phyloP scores from a whole-genome alignment of 352 stramenopile genomes.

The Globisporangium parvum region DNA sequence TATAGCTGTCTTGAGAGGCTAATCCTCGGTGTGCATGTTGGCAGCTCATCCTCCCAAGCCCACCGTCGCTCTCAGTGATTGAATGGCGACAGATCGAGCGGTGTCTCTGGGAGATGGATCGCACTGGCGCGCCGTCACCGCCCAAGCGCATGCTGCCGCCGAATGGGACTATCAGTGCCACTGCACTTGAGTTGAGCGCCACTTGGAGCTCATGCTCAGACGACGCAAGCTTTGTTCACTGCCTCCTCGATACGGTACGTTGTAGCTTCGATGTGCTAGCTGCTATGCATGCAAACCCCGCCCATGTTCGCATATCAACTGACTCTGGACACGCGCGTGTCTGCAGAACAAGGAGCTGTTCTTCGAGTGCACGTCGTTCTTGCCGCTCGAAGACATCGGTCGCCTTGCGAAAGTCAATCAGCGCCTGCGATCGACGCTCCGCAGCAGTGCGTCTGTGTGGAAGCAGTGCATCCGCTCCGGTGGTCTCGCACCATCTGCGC shows the following conservation, averaged over 20 bases:
- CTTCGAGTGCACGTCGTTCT: slow-evolving; percentile 37
- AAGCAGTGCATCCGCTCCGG: slow-evolving; percentile 65
- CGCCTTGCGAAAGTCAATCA: slow-evolving; percentile 27
- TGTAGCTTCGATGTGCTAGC: background rate
- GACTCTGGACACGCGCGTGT: background rate
- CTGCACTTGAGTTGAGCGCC: background rate
- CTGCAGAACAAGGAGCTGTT: slow-evolving; percentile 24
- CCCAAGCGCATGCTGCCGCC: background rate
- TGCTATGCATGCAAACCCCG: no score
- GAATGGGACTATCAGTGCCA: background rate
- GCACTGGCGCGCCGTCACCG: slow-evolving; percentile 5
- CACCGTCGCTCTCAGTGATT: slow-evolving; percentile 14
- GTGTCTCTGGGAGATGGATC: slow-evolving; percentile 57
- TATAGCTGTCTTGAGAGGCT: background rate
- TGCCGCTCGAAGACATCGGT: slow-evolving; percentile 42
- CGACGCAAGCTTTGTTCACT: background rate
- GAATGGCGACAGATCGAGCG: slow-evolving; percentile 57
- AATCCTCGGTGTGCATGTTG: background rate
- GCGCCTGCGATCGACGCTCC: slow-evolving; percentile 10
- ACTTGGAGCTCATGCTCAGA: background rate
- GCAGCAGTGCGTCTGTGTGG: slow-evolving; percentile 48
- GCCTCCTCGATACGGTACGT: slow-evolving; percentile 1
- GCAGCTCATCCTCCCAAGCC: slow-evolving; percentile 1
- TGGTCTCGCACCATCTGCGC: slow-evolving; percentile 34
- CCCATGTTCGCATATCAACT: background rate